phyloP scores from a whole-genome alignment of 1,284 basidiomycete genomes.

The Sporisorium reilianum region DNA sequence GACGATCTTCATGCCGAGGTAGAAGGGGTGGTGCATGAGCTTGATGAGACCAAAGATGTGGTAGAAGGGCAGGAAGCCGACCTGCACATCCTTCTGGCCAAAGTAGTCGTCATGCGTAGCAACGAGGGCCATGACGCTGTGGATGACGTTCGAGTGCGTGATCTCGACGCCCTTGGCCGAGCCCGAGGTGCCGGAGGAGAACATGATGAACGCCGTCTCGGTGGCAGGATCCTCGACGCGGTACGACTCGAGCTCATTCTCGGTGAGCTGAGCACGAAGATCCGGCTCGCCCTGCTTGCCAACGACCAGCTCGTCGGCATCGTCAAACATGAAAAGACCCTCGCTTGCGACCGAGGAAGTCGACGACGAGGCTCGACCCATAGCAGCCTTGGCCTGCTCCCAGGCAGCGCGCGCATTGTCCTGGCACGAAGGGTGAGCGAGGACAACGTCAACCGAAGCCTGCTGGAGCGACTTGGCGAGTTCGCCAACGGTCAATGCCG shows the following conservation, averaged over 20 bases:
- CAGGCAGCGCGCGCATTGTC: constrained; percentile 50
- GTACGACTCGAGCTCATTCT: constrained; percentile 47
- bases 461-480: constrained; percentile 60
- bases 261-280: constrained; percentile 40
- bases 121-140: constrained; percentile 52
- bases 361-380: constrained; percentile 22
- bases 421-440: constrained; percentile 53
- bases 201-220: constrained; percentile 59
- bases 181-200: constrained; percentile 65
- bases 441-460: constrained; percentile 50
- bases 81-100: constrained; percentile 43
- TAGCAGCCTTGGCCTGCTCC: constrained; percentile 43
- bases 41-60: constrained; percentile 72
- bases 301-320: constrained; percentile 42
- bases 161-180: constrained; percentile 66
- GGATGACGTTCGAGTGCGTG: constrained; percentile 63
- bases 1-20: constrained; percentile 76
- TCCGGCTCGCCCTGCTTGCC: constrained; percentile 51
- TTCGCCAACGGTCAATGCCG: constrained; percentile 61
- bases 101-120: constrained; percentile 49
- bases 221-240: constrained; percentile 44
- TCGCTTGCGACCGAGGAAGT: constrained; percentile 13
- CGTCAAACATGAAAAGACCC: constrained; percentile 60
- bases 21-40: constrained; percentile 77
- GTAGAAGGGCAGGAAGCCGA: constrained; percentile 65